Conservation (phyloP, 305 asterid species). For the Fraxinus angustifolia region DNA sequence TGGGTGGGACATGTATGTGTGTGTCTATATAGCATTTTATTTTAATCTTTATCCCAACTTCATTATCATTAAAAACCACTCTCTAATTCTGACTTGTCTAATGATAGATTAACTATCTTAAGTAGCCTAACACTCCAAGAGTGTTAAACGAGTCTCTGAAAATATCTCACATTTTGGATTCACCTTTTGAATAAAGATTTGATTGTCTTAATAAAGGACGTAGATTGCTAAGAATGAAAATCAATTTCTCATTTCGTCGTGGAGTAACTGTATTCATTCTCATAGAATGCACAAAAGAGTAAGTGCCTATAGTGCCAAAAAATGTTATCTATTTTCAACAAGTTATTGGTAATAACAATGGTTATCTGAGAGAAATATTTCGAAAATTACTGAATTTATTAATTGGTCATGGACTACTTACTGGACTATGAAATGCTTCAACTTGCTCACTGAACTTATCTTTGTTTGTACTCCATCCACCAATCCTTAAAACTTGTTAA, state of each 20-base stretch:
- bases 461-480: neutral
- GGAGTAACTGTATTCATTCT: neutral
- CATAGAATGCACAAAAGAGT: neutral
- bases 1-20: neutral
- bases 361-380: neutral
- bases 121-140: neutral
- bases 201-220: neutral
- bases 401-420: neutral
- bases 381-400: too few relatives aligned
- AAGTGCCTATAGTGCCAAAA: neutral
- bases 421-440: neutral
- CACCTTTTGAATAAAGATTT: neutral
- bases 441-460: neutral
- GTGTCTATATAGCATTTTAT: neutral
- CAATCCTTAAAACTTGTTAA: neutral
- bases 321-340: too few relatives aligned
- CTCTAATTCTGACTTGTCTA: neutral
- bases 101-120: neutral
- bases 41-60: neutral
- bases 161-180: neutral
- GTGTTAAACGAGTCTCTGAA: neutral
- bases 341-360: neutral
- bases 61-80: neutral
- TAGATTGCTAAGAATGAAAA: neutral
- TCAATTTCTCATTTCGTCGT: neutral